Conservation (phyloP, 768 basidiomycete genomes). For the Boletus vinaceobasis region DNA sequence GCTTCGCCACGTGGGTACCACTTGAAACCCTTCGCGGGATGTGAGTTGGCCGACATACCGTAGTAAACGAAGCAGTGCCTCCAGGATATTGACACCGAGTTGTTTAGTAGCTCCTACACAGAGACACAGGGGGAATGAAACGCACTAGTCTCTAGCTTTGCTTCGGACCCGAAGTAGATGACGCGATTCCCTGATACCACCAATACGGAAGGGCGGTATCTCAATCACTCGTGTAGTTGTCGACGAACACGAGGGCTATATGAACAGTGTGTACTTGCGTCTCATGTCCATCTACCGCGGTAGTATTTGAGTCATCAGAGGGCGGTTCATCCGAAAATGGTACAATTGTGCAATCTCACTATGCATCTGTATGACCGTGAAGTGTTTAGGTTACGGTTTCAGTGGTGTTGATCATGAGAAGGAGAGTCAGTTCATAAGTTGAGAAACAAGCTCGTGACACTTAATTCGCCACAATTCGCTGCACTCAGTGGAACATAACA, state of each 20-base stretch:
- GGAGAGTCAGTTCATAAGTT: not conserved
- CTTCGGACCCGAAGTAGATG: not conserved
- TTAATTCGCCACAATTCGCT: not conserved
- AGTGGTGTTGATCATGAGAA: not conserved
- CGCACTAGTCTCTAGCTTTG: too few relatives aligned
- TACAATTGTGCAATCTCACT: not conserved
- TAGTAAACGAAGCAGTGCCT: not conserved
- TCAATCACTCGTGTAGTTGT: not conserved
- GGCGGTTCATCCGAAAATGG: not conserved
- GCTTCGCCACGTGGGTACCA: not conserved
- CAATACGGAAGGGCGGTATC: not conserved
- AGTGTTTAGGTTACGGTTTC: not conserved
- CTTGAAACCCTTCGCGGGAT: conserved; percentile 11
- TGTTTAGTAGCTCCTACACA: not conserved
- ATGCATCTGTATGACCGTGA: not conserved
- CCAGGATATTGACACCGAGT: not conserved
- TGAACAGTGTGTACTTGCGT: not conserved
- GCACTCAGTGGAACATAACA: not conserved
- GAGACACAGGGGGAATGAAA: not conserved
- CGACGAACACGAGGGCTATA: not conserved
- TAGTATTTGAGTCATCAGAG: not conserved
- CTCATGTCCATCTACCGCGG: not conserved
- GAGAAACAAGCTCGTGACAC: not conserved
- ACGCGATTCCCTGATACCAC: too few relatives aligned
- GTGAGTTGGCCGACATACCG: not conserved